Base-by-base conservation (phyloP, 495 filamentous ascomycete species). In the Penicillium macrosclerotiorum region DNA sequence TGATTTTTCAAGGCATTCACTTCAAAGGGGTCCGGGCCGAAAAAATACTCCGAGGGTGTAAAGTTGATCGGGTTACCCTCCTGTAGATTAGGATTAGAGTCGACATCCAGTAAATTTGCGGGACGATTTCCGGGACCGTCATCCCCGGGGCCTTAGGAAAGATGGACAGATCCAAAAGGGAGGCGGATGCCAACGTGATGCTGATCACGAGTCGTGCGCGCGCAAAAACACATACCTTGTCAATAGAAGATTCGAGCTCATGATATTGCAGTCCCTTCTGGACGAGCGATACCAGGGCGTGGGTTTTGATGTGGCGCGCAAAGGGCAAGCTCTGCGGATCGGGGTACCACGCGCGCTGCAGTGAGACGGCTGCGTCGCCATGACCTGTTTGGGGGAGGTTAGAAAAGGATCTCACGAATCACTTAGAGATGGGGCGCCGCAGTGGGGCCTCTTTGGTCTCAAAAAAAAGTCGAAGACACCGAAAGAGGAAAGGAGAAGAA, bases 291-390 rank as follows among this genome's bases (percentile, higher is more conserved):
- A 90, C 84, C 59, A 92, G 71, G 40, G 87, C 83, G 73, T 88
- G 85, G 37, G 75, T 79, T 62, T 81, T 80, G 63, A 90, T 86
- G 67, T 86, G 79, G 41, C 75, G 79, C 66, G 87, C 86, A 68
- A 89, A 90, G 31, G 84, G 79, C 47, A 92, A 78, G 65, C 69
- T 77, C 60, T 90, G 82, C 42, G 88, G 88, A 60, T 86, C 77
- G 53, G 72, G 70, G 61, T 84, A 73, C 88, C 88, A 92, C 67
- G 87, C 84, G 66, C 87, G 86, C 69, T 90, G 87, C 49, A 92
- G 76, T 67, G 82, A 85, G 54, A 85, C 80, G 37, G 88, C 88
- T 44, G 88, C 85, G 54, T 89, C 85, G 57, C 82, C 71, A 63
- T 74, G 72, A 37, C 69, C 74, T 80, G 50, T 58, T 29, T 40